Evolutionary conservation across 2,329 filamentous ascomycete species (phyloP), one percentile per base, ranked within the genome.

Genomic region (Alternaria metachromatica): DNA sequence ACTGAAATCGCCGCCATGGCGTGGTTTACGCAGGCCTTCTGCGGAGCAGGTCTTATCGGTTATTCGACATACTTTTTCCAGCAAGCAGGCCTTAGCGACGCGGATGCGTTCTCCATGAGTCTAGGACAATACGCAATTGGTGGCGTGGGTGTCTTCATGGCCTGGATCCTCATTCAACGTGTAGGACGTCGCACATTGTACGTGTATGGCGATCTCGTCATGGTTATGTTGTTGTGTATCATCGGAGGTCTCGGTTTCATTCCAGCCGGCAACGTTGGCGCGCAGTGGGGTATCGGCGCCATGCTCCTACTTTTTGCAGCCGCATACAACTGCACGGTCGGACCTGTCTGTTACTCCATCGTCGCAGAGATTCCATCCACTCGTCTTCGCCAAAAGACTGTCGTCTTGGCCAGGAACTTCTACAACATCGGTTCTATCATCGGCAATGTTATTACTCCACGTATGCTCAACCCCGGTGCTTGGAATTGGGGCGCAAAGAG

Each of bases 331-430:
- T 84, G 93, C 56, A 92, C 92, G 0, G 93, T 97, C 46, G 94
- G 94, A 23, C 96, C 94, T 0, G 92, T 97, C 10, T 94, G 92
- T 80, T 97, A 96, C 82, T 95, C 93, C 0, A 87, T 97, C 12
- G 93, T 97, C 7, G 88, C 92, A 1, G 94, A 97, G 78, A 82
- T 97, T 33, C 93, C 93, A 0, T 93, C 93, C 0, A 89, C 92
- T 11, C 88, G 94, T 12, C 86, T 97, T 44, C 92, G 95, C 76
- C 93, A 96, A 82, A 97, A 97, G 84, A 97, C 94, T 0, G 91
- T 97, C 48, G 93, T 96, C 3, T 85, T 97, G 4, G 93, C 92
- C 2, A 89, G 94, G 55, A 92, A 92, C 70, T 83, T 92, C 30
- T 85, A 83, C 84, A 94, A 96, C 73, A 83, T 97, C 46, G 91